Conservation (phyloP, 169 alveolate genomes). For the Theileria sp. region DNA sequence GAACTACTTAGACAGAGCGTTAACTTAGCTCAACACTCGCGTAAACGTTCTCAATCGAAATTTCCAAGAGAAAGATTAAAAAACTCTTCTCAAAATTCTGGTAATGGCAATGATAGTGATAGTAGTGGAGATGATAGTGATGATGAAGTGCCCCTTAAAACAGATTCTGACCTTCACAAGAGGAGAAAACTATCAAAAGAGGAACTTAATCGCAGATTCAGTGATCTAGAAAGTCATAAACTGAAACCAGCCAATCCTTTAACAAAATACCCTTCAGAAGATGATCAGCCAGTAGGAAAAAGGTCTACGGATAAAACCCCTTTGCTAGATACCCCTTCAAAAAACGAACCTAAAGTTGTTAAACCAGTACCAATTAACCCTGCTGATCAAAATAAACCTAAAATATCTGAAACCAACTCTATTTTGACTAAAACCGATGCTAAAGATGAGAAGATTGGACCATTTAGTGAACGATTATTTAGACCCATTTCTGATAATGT, state of each 20-base stretch:
- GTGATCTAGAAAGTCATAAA: background rate
- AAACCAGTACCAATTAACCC: background rate
- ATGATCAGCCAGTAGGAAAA: background rate
- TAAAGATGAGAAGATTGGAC: slow-evolving; percentile 3
- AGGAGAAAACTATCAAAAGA: background rate
- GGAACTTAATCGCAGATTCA: background rate
- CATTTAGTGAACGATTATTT: background rate
- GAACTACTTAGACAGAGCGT: background rate
- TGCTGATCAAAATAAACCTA: background rate
- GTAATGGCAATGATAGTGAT: background rate
- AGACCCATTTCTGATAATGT: slow-evolving; percentile 1
- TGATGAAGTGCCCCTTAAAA: background rate
- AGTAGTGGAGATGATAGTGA: background rate
- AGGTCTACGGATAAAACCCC: background rate
- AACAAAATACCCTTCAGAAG: background rate
- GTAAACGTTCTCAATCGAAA: background rate
- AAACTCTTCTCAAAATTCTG: background rate
- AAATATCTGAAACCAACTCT: background rate
- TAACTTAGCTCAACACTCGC: background rate
- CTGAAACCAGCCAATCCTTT: background rate
- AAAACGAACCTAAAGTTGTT: background rate
- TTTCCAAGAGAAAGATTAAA: background rate
- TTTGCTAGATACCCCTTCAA: background rate
- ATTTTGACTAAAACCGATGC: background rate
- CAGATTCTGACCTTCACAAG: background rate